These are phyloP conservation scores for Phaffia tasmanica DNA, from an alignment of 768 basidiomycete species.

Conservation along the genomic window DNA sequence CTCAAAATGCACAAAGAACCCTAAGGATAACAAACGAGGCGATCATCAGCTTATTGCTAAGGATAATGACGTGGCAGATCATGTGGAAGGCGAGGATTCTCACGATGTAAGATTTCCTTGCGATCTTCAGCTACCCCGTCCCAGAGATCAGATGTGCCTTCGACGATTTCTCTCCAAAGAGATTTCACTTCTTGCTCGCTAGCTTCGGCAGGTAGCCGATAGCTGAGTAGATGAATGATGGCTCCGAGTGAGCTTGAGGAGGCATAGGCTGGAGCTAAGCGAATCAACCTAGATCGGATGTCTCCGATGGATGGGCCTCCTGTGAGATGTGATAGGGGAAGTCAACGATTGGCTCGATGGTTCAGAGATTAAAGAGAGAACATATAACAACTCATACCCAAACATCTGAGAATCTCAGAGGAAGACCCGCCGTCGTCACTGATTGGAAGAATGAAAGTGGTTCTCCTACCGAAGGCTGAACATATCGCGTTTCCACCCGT, in stretches of 20 bases:
- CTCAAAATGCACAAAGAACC: slow-evolving; percentile 87
- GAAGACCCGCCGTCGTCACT: slow-evolving; percentile 94
- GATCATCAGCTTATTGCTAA: slow-evolving; percentile 2
- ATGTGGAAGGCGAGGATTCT: slow-evolving; percentile 1
- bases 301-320: slow-evolving; percentile 81
- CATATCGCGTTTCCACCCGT: slow-evolving; percentile 84
- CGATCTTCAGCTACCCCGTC: slow-evolving; percentile 72
- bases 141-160: slow-evolving; percentile 74
- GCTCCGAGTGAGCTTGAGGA: slow-evolving; percentile 46
- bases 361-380: no score
- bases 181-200: slow-evolving; percentile 66
- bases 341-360: neutral
- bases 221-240: slow-evolving; percentile 63
- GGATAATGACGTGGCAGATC: slow-evolving; percentile 4
- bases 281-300: slow-evolving; percentile 75
- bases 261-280: slow-evolving; percentile 63
- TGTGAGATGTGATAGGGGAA: neutral
- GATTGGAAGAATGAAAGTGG: slow-evolving; percentile 74
- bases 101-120: slow-evolving; percentile 83
- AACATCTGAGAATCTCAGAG: slow-evolving; percentile 82
- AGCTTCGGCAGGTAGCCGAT: slow-evolving; percentile 61
- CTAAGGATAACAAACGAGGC: slow-evolving; percentile 40
- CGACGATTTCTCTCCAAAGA: slow-evolving; percentile 86
- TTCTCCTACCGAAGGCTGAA: slow-evolving; percentile 60
- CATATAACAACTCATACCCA: slow-evolving; percentile 38